These are phyloP conservation scores for Pseudogymnoascus sp. DNA, from an alignment of 2,329 filamentous ascomycete species.

Conservation along the genomic window DNA sequence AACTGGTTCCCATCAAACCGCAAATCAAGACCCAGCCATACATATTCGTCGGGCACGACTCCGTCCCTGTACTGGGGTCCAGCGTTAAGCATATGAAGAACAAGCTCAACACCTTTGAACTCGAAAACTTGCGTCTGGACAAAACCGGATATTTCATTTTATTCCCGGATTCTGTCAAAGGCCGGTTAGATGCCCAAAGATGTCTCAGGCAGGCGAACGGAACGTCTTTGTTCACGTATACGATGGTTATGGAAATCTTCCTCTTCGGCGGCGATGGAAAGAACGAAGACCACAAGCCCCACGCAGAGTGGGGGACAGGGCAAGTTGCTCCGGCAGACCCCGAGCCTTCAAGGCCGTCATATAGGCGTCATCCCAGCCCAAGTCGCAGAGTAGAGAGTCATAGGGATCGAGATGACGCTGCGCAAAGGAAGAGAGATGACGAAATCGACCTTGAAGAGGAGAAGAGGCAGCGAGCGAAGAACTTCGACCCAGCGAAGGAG, in stretches of 20 bases:
- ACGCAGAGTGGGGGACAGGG: background rate
- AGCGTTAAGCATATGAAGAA: slow-evolving; percentile 89
- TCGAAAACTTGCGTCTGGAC: slow-evolving; percentile 77
- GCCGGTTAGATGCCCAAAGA: slow-evolving; percentile 71
- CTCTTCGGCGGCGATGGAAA: slow-evolving; percentile 22
- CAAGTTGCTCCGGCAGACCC: background rate
- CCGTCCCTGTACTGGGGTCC: slow-evolving; percentile 77
- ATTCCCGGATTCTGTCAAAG: slow-evolving; percentile 72
- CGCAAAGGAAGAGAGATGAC: slow-evolving; percentile 62
- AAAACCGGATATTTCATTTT: slow-evolving; percentile 82
- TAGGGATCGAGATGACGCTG: slow-evolving; percentile 56
- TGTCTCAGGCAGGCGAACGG: slow-evolving; percentile 75
- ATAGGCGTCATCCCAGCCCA: background rate
- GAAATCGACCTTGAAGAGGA: slow-evolving; percentile 82
- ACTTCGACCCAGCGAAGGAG: slow-evolving; percentile 83
- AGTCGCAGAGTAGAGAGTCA: slow-evolving; percentile 28
- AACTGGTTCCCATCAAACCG: slow-evolving; percentile 52
- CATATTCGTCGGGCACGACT: slow-evolving; percentile 79
- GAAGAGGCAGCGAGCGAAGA: slow-evolving; percentile 76
- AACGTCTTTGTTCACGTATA: slow-evolving; percentile 82
- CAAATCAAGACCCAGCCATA: slow-evolving; percentile 76
- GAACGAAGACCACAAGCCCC: background rate
- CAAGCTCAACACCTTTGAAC: slow-evolving; percentile 72
- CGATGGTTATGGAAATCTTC: slow-evolving; percentile 83
- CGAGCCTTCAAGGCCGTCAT: background rate